Percentiles rank a stretch among this genome's conserved stretches.
These are phyloP conservation scores for Jaltomata sinuosa DNA, from an alignment of 257 asterid genomes.

Conservation along the genomic window DNA sequence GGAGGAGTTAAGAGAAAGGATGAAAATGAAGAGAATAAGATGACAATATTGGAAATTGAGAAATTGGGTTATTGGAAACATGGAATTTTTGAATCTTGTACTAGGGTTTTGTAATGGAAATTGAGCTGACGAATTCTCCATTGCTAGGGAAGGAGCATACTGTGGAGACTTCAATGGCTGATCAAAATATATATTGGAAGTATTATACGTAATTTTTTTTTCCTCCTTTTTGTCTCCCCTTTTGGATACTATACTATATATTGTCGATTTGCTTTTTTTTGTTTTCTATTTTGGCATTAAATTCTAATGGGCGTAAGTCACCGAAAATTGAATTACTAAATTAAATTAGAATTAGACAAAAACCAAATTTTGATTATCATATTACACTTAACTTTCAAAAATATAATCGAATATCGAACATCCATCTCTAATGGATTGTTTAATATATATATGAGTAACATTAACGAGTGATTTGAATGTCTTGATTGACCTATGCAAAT, in stretches of 20 bases:
- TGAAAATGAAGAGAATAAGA: not conserved
- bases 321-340: no score
- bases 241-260: not conserved
- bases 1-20: slow-evolving; percentile 15
- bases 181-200: not conserved
- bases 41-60: not conserved
- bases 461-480: no score
- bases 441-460: no score
- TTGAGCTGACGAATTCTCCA: slow-evolving; percentile 3
- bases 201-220: not conserved
- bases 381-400: no score
- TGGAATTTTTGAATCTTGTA: not conserved
- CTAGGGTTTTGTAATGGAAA: not conserved
- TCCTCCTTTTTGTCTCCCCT: not conserved
- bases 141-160: not conserved
- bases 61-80: not conserved
- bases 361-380: no score
- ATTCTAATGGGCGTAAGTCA: no score
- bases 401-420: no score
- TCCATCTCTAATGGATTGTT: no score
- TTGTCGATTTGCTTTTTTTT: no score
- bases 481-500: no score
- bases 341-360: no score
- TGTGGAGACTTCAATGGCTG: not conserved
- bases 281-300: no score